Base-by-base conservation (phyloP, 176 grass and related monocot genomes). In the Carex kokanica region DNA sequence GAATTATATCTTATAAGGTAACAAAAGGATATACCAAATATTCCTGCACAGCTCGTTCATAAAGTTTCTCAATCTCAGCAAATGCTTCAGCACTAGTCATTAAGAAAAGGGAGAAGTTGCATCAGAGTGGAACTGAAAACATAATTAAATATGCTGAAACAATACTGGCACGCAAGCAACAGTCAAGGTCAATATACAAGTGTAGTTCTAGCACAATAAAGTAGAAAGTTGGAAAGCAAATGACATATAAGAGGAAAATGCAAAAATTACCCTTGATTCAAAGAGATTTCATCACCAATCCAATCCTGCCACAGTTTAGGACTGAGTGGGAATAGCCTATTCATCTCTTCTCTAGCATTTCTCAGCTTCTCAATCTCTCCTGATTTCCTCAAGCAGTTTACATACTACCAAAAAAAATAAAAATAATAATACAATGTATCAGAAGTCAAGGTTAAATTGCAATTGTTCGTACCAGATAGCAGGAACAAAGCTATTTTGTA, bases 251-350 rank as follows among this genome's bases (percentile, higher is more conserved):
- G 38, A 45, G 20, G 8, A 84, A 34, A 34, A 25, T 58, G 17
- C 51, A 73, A 21, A 31, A 31, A 52, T 75, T 80, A 95, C 93
- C 96, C 83, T 40, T 74, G 54, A 72, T 86, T 88, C 72, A 95
- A 78, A n/a, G 96, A 95, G 36, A 86, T 78, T 57, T 99, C 93
- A n/a, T 99, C 96, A 71, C 90, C 92, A 0, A 90, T 66, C 96
- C 96, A 99, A 54, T 99, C 93, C 61, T 93, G 93, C 96, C 96
- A 95, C 81, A 93, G 91, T 74, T 95, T 95, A 0, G 93, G 89
- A 63, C 79, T 89, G 17, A 99, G 89, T 5, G 96, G 96, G 60
- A 89, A 95, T 38, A 84, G 78, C 75, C 81, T 84, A 74, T 94
- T 93, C 96, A 95, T 99, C 32, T 88, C 86, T 68, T 99, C 89